Conservation (phyloP, 768 basidiomycete species). For the Coprinopsis sp. region DNA sequence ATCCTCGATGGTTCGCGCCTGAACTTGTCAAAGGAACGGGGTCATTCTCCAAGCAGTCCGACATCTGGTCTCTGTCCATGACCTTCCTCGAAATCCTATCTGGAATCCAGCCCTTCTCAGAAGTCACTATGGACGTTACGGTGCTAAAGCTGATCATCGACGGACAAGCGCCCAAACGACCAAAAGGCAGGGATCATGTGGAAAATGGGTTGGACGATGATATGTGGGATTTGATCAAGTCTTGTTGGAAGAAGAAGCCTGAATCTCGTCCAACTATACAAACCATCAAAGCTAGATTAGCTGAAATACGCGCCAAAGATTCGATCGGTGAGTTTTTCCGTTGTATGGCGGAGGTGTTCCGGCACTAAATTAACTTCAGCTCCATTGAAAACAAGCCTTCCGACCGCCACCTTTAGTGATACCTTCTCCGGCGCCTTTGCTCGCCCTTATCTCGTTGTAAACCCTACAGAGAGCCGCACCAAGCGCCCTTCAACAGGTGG, state of each 20-base stretch:
- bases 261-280: constrained; percentile 35
- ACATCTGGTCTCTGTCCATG: constrained; percentile 50
- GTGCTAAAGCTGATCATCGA: constrained; percentile 33
- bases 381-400: too few species aligned
- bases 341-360: too few species aligned
- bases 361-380: too few species aligned
- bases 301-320: constrained; percentile 16
- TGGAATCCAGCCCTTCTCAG: constrained; percentile 34
- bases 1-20: constrained; percentile 38
- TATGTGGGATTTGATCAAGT: constrained; percentile 39
- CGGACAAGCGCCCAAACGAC: constrained; percentile 34
- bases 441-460: not conserved
- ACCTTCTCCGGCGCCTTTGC: too few species aligned
- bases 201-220: constrained; percentile 25
- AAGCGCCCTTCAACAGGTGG: not conserved
- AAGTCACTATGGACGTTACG: constrained; percentile 26
- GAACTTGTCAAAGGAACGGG: constrained; percentile 32
- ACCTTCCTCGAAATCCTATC: constrained; percentile 43
- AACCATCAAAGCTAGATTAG: constrained; percentile 23
- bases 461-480: not conserved
- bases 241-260: constrained; percentile 41
- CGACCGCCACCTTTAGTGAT: too few species aligned
- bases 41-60: constrained; percentile 31
- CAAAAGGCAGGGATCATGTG: constrained; percentile 21
- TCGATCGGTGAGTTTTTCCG: not conserved